Conservation (phyloP, 306 rosid species). For the Malus asiatica region DNA sequence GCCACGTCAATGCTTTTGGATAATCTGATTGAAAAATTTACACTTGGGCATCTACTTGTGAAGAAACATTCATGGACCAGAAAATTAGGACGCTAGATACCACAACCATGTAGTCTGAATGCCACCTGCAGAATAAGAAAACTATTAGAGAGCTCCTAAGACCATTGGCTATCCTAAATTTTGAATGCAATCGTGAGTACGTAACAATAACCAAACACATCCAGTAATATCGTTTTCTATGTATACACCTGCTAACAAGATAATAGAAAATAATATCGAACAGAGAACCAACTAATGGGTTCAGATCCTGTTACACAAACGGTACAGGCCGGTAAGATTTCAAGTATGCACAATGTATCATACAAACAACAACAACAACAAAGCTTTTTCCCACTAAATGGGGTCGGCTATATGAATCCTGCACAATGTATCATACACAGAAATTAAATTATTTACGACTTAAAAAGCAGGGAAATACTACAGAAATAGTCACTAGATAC, state of each 20-base stretch:
- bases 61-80: not conserved
- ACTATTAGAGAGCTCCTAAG: not conserved
- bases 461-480: not conserved
- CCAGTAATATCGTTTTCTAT: not conserved
- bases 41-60: not conserved
- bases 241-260: not conserved
- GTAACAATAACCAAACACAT: not conserved
- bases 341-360: not conserved
- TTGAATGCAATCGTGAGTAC: not conserved
- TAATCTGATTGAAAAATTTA: not conserved
- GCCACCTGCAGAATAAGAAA: constrained; percentile 2
- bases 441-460: not conserved
- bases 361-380: too few species aligned
- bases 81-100: not conserved
- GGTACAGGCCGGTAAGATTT: not conserved
- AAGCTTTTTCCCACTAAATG: too few species aligned
- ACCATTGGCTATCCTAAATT: not conserved
- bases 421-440: not conserved
- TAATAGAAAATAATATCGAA: not conserved
- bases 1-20: not conserved
- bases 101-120: not conserved
- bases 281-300: not conserved
- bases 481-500: not conserved
- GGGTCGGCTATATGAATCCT: too few species aligned
- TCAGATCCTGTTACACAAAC: not conserved